These are phyloP conservation scores for Cylindrotheca fusiformis DNA, from an alignment of 108 stramenopile species.

Conservation along the genomic window DNA sequence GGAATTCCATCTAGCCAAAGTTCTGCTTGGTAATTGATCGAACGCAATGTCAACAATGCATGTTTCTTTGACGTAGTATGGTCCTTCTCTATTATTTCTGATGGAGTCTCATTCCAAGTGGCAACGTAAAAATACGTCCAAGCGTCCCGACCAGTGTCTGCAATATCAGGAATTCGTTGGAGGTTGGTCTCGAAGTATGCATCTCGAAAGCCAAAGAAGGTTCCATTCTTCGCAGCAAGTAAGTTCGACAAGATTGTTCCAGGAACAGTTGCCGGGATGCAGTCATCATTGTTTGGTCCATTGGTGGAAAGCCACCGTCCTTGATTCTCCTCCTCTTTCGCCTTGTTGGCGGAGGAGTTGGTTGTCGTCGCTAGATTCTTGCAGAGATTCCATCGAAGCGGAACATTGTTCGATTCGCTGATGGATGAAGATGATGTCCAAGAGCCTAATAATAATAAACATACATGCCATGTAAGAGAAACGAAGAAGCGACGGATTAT, in stretches of 20 bases:
- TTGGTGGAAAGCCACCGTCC: too few relatives aligned
- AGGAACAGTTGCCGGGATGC: background rate
- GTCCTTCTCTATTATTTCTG: background rate
- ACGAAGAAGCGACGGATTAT: too few relatives aligned
- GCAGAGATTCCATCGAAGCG: too few relatives aligned
- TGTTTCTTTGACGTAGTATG: background rate
- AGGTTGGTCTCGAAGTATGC: background rate
- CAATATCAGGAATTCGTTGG: slow-evolving; percentile 5
- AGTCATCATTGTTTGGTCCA: too few relatives aligned
- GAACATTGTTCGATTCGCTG: too few relatives aligned
- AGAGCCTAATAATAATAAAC: too few relatives aligned
- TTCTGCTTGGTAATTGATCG: background rate
- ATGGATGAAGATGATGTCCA: too few relatives aligned
- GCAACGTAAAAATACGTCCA: slow-evolving; percentile 9
- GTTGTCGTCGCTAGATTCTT: too few relatives aligned
- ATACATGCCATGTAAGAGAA: too few relatives aligned
- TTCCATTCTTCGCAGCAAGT: background rate
- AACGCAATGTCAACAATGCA: background rate
- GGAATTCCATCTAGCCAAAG: background rate
- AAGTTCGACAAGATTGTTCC: background rate
- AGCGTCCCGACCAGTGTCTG: background rate
- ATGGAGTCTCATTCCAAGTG: background rate
- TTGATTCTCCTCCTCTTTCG: too few relatives aligned
- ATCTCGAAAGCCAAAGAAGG: background rate
- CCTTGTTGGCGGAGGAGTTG: too few relatives aligned